Evolutionary conservation across 495 filamentous ascomycete genomes (phyloP).

Genomic region (Jackrogersella minutella): DNA sequence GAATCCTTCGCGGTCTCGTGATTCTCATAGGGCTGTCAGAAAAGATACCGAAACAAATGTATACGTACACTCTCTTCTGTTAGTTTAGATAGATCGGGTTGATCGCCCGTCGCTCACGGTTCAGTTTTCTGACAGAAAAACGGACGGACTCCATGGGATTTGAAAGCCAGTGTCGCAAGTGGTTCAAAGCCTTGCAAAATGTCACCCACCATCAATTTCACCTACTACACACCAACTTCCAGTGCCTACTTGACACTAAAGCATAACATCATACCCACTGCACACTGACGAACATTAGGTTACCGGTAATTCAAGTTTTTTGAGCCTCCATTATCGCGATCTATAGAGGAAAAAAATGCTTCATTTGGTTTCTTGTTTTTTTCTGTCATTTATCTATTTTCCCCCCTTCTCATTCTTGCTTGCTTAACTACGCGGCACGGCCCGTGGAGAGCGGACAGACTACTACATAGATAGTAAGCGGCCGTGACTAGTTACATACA

Average conservation of each 20-base stretch:
- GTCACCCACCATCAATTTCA: conserved; percentile 26
- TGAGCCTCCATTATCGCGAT: conserved; percentile 19
- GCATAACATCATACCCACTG: conserved; percentile 28
- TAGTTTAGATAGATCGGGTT: conserved; percentile 31
- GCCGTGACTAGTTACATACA: no score
- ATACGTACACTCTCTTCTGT: conserved; percentile 26
- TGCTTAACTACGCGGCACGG: conserved; percentile 19
- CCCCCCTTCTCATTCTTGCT: not conserved
- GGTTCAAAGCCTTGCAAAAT: not conserved
- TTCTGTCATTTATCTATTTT: not conserved
- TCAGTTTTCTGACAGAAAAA: conserved; percentile 15
- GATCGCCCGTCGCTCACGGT: conserved; percentile 27
- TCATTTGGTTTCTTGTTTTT: not conserved
- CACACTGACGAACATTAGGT: conserved; percentile 28
- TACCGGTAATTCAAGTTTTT: not conserved
- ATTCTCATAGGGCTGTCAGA: conserved; percentile 37
- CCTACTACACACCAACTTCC: not conserved
- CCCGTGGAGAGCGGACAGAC: conserved; percentile 20
- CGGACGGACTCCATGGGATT: conserved; percentile 9
- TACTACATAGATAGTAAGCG: no score
- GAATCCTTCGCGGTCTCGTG: conserved; percentile 23
- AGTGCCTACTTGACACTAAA: conserved; percentile 24
- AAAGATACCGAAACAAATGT: conserved; percentile 2
- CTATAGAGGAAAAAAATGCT: conserved; percentile 2
- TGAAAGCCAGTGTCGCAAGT: not conserved